These are phyloP conservation scores for Cutaneotrichosporon sp. DNA, from an alignment of 1,284 basidiomycete genomes.

Conservation along the genomic window DNA sequence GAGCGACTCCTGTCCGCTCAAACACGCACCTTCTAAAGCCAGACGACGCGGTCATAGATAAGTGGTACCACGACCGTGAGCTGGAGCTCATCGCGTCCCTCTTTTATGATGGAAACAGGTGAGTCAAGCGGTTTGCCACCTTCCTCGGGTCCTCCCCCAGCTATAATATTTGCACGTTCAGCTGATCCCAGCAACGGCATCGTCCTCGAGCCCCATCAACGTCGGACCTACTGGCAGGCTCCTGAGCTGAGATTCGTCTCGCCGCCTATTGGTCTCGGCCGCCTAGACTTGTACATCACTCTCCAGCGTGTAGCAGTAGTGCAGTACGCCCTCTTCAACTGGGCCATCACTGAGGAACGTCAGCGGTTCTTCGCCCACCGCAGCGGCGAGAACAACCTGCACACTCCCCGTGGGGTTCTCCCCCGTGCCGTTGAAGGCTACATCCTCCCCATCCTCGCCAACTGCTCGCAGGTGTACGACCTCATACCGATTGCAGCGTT, in stretches of 20 bases:
- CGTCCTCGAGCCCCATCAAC: neutral
- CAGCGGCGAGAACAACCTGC: constrained; percentile 8
- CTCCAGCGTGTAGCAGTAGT: constrained; percentile 14
- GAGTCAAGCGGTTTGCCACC: neutral
- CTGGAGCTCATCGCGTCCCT: neutral
- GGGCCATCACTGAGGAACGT: constrained; percentile 7
- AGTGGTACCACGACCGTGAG: constrained; percentile 4
- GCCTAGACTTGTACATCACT: neutral
- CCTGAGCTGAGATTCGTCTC: neutral
- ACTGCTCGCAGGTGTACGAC: constrained; percentile 15
- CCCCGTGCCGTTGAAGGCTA: neutral
- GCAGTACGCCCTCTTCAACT: constrained; percentile 19
- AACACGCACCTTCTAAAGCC: neutral
- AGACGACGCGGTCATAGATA: neutral
- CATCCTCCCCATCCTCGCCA: constrained; percentile 8
- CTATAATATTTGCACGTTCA: neutral
- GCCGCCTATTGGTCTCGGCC: constrained; percentile 7
- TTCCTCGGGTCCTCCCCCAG: neutral
- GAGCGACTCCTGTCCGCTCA: neutral
- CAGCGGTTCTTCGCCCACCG: constrained; percentile 14
- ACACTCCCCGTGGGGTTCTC: neutral
- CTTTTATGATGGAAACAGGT: neutral
- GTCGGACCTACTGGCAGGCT: constrained; percentile 12
- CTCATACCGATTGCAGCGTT: constrained; percentile 12
- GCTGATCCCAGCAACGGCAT: neutral